Evolutionary conservation across 192 early-diverging fungal genomes (phyloP).

Genomic region (Coemansia sp.): DNA sequence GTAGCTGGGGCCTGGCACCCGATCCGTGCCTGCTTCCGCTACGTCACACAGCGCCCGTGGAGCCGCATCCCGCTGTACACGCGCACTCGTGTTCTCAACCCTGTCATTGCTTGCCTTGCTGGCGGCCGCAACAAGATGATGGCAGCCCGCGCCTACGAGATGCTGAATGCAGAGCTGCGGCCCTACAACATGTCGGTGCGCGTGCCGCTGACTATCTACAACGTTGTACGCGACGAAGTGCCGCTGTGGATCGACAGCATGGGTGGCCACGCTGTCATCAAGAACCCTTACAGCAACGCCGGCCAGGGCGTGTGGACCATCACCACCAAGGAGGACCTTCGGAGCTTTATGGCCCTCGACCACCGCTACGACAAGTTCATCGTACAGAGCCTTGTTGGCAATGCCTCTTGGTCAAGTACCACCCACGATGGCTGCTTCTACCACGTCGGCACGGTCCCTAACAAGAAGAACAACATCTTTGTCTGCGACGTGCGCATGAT

Average conservation of each 20-base stretch:
- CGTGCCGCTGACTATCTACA: conserved; percentile 82
- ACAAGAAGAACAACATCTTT: conserved; percentile 85
- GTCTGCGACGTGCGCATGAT: conserved; percentile 85
- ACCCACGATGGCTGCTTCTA: conserved; percentile 78
- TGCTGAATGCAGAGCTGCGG: conserved; percentile 78
- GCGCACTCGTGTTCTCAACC: conserved; percentile 77
- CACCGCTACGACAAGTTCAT: conserved; percentile 92
- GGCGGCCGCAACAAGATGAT: conserved; percentile 91
- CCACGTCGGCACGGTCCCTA: conserved; percentile 87
- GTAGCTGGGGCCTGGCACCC: conserved; percentile 69
- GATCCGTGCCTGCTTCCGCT: conserved; percentile 85
- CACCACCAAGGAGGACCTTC: conserved; percentile 70
- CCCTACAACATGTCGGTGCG: conserved; percentile 64
- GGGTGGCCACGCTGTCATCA: conserved; percentile 83
- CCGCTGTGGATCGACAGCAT: conserved; percentile 79
- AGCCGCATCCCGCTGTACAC: conserved; percentile 75
- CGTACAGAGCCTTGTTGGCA: conserved; percentile 84
- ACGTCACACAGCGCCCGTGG: conserved; percentile 89
- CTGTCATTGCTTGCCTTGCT: conserved; percentile 79
- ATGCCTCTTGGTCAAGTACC: conserved; percentile 76
- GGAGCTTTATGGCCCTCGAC: conserved; percentile 68
- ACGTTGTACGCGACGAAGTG: conserved; percentile 76
- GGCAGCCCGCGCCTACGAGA: conserved; percentile 83
- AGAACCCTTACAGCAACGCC: conserved; percentile 85
- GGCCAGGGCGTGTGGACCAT: conserved; percentile 92